Percentiles rank a stretch among this genome's conserved stretches.
These are phyloP conservation scores for Theileria luwenshuni DNA, from an alignment of 169 alveolate species.

Conservation along the genomic window DNA sequence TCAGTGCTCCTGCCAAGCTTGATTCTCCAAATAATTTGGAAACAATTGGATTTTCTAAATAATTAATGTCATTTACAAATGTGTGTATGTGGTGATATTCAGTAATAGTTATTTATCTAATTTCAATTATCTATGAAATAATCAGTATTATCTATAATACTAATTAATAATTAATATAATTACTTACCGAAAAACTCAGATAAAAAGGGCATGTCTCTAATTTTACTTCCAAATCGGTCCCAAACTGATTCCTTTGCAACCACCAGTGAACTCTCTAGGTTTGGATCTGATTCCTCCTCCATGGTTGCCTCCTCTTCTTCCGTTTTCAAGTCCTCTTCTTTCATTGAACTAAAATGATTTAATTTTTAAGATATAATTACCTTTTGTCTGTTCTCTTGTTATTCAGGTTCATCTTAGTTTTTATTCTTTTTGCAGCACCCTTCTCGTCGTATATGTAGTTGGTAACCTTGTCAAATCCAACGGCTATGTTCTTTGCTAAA, in stretches of 20 bases:
- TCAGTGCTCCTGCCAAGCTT: conserved; percentile 82
- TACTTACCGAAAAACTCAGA: conserved; percentile 79
- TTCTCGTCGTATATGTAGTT: conserved; percentile 64
- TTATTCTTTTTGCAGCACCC: conserved; percentile 30
- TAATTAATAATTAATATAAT: background rate
- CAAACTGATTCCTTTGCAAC: conserved; percentile 79
- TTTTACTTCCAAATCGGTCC: conserved; percentile 84
- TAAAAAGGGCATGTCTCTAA: conserved; percentile 88
- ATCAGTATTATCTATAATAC: too few relatives aligned
- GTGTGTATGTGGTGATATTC: conserved; percentile 8
- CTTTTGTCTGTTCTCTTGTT: conserved; percentile 15
- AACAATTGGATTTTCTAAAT: conserved; percentile 76
- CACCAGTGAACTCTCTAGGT: conserved; percentile 65
- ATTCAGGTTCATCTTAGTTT: conserved; percentile 49
- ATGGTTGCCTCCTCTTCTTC: conserved; percentile 3
- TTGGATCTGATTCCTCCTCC: conserved; percentile 8
- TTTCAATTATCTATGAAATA: too few relatives aligned
- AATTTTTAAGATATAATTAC: too few relatives aligned
- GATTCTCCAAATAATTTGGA: conserved; percentile 85
- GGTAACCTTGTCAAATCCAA: conserved; percentile 68
- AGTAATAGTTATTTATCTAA: too few relatives aligned
- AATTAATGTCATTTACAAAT: too few relatives aligned
- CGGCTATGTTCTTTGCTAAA: conserved; percentile 58
- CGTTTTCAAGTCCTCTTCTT: background rate
- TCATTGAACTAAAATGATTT: background rate